Evolutionary conservation across 1,284 basidiomycete species (phyloP).

Genomic region (Cutaneotrichosporon sp.): DNA sequence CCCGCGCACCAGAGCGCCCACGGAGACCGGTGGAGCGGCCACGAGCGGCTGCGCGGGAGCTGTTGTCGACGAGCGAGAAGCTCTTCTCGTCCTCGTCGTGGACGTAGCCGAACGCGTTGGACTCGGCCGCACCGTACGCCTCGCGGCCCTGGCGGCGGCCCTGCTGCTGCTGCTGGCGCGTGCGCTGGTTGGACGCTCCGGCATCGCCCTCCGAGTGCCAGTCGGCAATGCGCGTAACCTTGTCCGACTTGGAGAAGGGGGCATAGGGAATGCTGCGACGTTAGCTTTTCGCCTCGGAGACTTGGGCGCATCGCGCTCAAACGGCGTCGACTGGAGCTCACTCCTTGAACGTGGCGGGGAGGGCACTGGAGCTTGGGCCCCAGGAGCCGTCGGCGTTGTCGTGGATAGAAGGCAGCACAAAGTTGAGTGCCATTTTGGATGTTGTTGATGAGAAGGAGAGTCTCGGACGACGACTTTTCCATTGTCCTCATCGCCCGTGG

Average conservation of each 20-base stretch:
- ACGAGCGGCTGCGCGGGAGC: slow-evolving; percentile 55
- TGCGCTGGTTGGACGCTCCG: slow-evolving; percentile 49
- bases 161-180: slow-evolving; percentile 22
- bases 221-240: slow-evolving; percentile 94
- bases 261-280: slow-evolving; percentile 76
- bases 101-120: slow-evolving; percentile 95
- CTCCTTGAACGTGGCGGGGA: slow-evolving; percentile 49
- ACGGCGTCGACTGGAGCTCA: slow-evolving; percentile 21
- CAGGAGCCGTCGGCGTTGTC: slow-evolving; percentile 50
- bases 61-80: slow-evolving; percentile 90
- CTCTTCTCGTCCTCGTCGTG: slow-evolving; percentile 97
- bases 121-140: slow-evolving; percentile 56
- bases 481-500: slow-evolving; percentile 3
- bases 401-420: slow-evolving; percentile 46
- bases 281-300: neutral
- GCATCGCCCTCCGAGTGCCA: slow-evolving; percentile 74
- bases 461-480: neutral
- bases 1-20: slow-evolving; percentile 18
- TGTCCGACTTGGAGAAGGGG: slow-evolving; percentile 96
- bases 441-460: slow-evolving; percentile 4
- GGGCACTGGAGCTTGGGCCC: slow-evolving; percentile 46
- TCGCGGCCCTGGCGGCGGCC: slow-evolving; percentile 46
- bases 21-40: slow-evolving; percentile 12
- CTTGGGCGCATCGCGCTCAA: neutral
- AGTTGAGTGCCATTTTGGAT: slow-evolving; percentile 39